These are phyloP conservation scores for Xylaria curta DNA, from an alignment of 495 filamentous ascomycete genomes.

Conservation along the genomic window DNA sequence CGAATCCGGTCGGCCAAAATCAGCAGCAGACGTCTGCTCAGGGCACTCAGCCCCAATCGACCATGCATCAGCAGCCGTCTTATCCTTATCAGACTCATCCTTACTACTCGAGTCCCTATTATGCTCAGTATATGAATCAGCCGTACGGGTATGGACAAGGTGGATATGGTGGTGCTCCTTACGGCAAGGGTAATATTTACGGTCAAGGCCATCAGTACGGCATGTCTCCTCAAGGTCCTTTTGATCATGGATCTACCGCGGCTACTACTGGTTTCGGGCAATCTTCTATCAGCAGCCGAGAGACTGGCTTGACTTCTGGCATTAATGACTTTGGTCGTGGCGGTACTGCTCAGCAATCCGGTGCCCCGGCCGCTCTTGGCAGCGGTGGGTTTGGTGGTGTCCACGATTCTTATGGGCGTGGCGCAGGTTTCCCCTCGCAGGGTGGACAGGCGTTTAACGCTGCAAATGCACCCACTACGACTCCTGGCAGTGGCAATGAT, in stretches of 20 bases:
- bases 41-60: conserved; percentile 58
- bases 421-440: conserved; percentile 65
- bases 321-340: conserved; percentile 77
- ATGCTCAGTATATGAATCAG: conserved; percentile 75
- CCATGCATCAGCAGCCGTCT: conserved; percentile 63
- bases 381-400: conserved; percentile 72
- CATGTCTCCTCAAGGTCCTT: conserved; percentile 71
- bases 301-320: conserved; percentile 61
- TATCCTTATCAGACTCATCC: conserved; percentile 86
- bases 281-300: conserved; percentile 69
- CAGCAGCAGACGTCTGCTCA: conserved; percentile 59
- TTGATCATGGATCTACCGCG: conserved; percentile 80
- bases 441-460: conserved; percentile 71
- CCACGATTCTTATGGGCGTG: conserved; percentile 80
- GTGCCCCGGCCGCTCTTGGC: conserved; percentile 69
- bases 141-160: conserved; percentile 69
- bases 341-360: conserved; percentile 70
- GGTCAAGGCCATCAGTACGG: conserved; percentile 81
- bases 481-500: conserved; percentile 64
- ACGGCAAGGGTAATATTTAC: conserved; percentile 83
- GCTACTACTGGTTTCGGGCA: conserved; percentile 75
- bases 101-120: conserved; percentile 57
- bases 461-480: conserved; percentile 66
- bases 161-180: conserved; percentile 71
- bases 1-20: conserved; percentile 76